Conservation (phyloP, 352 stramenopile species). For the Phytophthora boehmeriae region DNA sequence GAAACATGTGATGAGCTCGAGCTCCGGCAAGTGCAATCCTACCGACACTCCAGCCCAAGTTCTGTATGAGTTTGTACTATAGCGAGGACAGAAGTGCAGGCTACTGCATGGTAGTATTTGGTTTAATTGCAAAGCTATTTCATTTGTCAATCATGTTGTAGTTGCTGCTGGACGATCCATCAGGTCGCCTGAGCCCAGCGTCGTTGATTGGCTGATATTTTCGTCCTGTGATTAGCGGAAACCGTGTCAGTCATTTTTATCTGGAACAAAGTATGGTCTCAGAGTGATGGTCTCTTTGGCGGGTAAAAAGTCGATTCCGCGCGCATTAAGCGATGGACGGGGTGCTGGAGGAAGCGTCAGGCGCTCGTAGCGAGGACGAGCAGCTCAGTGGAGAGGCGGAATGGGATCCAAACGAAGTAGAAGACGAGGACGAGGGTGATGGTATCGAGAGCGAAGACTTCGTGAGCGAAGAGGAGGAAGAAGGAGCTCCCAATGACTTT, state of each 20-base stretch:
- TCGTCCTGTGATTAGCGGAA: constrained; percentile 7
- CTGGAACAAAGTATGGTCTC: constrained; percentile 14
- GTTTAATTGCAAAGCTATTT: background rate
- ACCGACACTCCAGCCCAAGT: constrained; percentile 32
- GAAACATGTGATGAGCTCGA: constrained; percentile 12
- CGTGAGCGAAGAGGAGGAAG: constrained; percentile 19
- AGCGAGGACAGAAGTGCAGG: constrained; percentile 17
- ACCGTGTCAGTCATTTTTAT: background rate
- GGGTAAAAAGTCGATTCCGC: constrained; percentile 29
- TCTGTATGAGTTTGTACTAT: constrained; percentile 78
- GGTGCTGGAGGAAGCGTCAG: background rate
- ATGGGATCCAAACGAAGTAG: constrained; percentile 30
- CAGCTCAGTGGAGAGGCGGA: constrained; percentile 40
- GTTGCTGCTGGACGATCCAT: too few relatives aligned
- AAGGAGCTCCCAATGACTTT: constrained; percentile 12
- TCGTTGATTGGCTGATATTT: too few relatives aligned
- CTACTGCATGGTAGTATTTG: background rate
- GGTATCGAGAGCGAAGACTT: constrained; percentile 32
- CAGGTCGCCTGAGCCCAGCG: too few relatives aligned
- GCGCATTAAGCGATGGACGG: constrained; percentile 18
- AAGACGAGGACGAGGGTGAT: constrained; percentile 28
- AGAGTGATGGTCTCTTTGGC: constrained; percentile 41
- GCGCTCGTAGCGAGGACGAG: background rate
- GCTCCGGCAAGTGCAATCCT: constrained; percentile 18
- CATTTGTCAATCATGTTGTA: background rate